Base-by-base conservation (phyloP, 176 grass and related monocot species). In the Cenchrus americanus region DNA sequence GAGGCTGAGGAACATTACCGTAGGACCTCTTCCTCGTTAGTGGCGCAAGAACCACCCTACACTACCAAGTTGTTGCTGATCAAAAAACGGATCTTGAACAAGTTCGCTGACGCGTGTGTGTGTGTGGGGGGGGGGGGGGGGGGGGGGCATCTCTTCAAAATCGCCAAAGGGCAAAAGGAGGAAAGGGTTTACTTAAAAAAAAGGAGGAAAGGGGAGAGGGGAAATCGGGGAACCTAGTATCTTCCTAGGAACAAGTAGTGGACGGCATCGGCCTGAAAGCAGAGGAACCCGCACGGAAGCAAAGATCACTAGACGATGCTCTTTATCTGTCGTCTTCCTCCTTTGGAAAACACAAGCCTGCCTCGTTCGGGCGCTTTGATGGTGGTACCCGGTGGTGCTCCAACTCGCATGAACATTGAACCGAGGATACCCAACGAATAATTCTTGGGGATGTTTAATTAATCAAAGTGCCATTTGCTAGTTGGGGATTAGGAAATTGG, bases 31-130 rank as follows among this genome's bases (percentile, higher is more conserved):
- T 22, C 68, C 89, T 90, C 65, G 92, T 94, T 60, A 92, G 67
- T 67, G 92, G 84, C 19, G 91, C 91, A 27, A 93, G 79, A 69
- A 93, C 82, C 62, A 93, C 37, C 71, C 86, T 87, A 59, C 24
- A 59, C 10, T n/a, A n/a, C 30, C 26, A 49, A 81, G 24, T 22
- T 43, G 14, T 81, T 32, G 78, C 42, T 44, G 69, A 75, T 37
- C 41, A n/a, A n/a, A n/a, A 82, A 82, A 52, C 71, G 66, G 59
- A 64, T 84, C 51, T 65, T 78, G 21, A 62, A n/a, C n/a, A 2
- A 43, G 66, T 69, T 34, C 44, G 53, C 3, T n/a, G n/a, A n/a
- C n/a, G n/a, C n/a, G n/a, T n/a, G n/a, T n/a, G n/a, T n/a, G n/a
- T n/a, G n/a, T n/a, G n/a, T n/a, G n/a, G n/a, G n/a, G n/a, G n/a